Percentiles rank a stretch among this genome's conserved stretches.
Conservation (phyloP, 768 basidiomycete species). For the Tylopilus rubrobrunneus region DNA sequence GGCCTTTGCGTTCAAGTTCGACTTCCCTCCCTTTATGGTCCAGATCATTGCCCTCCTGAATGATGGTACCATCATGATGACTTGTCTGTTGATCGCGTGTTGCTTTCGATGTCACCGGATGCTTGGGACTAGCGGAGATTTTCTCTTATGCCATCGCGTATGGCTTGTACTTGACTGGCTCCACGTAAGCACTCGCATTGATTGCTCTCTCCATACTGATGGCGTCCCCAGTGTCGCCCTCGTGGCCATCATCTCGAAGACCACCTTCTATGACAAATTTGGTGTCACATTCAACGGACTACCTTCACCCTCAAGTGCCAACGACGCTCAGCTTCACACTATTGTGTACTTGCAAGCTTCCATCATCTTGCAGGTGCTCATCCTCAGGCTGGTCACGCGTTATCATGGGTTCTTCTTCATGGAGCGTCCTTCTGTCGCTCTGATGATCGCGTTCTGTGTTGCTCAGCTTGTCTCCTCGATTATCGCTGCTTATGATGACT, state of each 20-base stretch:
- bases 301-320: slow-evolving; percentile 30
- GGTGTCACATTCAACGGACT: slow-evolving; percentile 52
- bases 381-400: slow-evolving; percentile 78
- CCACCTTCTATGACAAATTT: slow-evolving; percentile 82
- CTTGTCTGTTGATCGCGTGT: slow-evolving; percentile 89
- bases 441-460: slow-evolving; percentile 85
- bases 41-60: slow-evolving; percentile 96
- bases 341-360: slow-evolving; percentile 95
- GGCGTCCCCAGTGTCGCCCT: slow-evolving; percentile 56
- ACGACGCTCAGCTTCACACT: slow-evolving; percentile 79
- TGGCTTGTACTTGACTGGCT: slow-evolving; percentile 87
- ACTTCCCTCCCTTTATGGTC: slow-evolving; percentile 99
- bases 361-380: slow-evolving; percentile 97
- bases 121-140: slow-evolving; percentile 96
- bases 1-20: slow-evolving; percentile 93
- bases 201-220: slow-evolving; percentile 9
- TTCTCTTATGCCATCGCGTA: slow-evolving; percentile 95
- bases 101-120: slow-evolving; percentile 90
- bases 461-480: slow-evolving; percentile 95
- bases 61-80: slow-evolving; percentile 98
- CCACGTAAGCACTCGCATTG: slow-evolving; percentile 60
- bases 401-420: slow-evolving; percentile 96
- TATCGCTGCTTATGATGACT: slow-evolving; percentile 90
- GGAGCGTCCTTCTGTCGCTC: slow-evolving; percentile 88
- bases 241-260: slow-evolving; percentile 80